Base-by-base conservation (phyloP, 2,329 filamentous ascomycete species). In the Pseudocercospora eumusae region DNA sequence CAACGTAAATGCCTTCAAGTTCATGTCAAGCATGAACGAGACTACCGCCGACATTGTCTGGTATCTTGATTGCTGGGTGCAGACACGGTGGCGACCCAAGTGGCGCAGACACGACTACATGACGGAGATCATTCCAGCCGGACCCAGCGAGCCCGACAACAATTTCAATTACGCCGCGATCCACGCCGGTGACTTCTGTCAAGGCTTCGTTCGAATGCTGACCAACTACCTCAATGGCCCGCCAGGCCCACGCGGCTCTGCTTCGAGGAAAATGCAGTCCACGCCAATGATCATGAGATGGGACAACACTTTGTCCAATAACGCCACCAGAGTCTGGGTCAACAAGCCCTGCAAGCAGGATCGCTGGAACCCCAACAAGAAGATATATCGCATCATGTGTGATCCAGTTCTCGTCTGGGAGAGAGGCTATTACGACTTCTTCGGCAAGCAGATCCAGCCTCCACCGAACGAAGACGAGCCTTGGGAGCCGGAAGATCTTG, bases 61-160 rank as follows among this genome's bases (percentile, higher is more conserved):
- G 9, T 47, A 52, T 13, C 54, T 61, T 1, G 59, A 61, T 20
- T 54, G 45, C 47, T 61, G 59, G 59, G 50, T 45, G 4, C 55
- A 61, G n/a, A 61, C 59, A 18, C 45, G 59, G 5, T 57, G 56
- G 56, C 5, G 28, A n/a, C 31, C 27, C 4, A 23, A 36, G 28
- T 61, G 36, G 20, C 5, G 23, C 18, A 53, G 59, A 5, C 13
- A 10, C 0, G 31, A 55, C 5, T 33, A 25, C 15, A 61, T 61
- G 59, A 57, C 50, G 1, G 59, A 61, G 20, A 28, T 57, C 27
- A 57, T 61, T 10, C 36, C 15, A 1, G 59, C 59, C 0, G 59
- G 59, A 3, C 45, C 23, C 15, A n/a, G 10, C 6, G 33, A 47
- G 4, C 59, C 59, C 2, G 44, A 54, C 8, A 15, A 18, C 3